phyloP scores from a whole-genome alignment of 2,329 filamentous ascomycete species.

The Penicillium sp. region DNA sequence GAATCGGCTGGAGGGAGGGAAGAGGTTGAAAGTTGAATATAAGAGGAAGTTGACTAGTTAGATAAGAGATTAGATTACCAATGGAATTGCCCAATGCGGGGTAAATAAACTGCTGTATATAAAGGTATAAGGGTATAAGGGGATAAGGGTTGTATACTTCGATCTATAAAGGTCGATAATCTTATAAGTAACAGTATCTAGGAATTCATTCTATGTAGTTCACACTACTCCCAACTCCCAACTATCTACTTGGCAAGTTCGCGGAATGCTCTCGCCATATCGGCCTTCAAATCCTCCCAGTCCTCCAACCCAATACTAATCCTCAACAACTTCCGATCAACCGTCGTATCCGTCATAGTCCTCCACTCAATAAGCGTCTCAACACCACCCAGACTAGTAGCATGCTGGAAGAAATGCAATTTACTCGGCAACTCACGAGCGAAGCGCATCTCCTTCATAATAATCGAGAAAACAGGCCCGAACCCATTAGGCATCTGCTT shows the following conservation, averaged over 20 bases:
- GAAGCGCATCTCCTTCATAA: conserved; percentile 57
- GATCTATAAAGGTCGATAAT: no score
- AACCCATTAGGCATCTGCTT: conserved; percentile 90
- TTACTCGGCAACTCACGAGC: conserved; percentile 74
- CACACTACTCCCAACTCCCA: not conserved
- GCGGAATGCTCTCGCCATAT: conserved; percentile 67
- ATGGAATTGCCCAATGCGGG: not conserved
- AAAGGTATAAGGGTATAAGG: no score
- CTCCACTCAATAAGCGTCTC: conserved; percentile 98
- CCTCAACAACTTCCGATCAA: conserved; percentile 71
- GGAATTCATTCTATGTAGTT: not conserved
- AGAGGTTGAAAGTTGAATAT: not conserved
- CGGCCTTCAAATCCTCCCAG: conserved; percentile 76
- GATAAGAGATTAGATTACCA: not conserved
- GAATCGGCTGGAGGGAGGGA: not conserved
- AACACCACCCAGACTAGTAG: conserved; percentile 88
- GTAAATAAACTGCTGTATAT: not conserved
- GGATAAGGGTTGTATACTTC: no score
- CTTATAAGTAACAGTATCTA: not conserved
- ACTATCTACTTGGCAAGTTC: conserved; percentile 43
- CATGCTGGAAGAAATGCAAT: conserved; percentile 83
- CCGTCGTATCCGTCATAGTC: conserved; percentile 73
- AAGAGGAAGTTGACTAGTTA: not conserved
- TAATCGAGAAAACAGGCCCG: conserved; percentile 81
- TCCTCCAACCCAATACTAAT: conserved; percentile 85